Base-by-base conservation (phyloP, 1,284 basidiomycete species). In the Sparassis latifolia region DNA sequence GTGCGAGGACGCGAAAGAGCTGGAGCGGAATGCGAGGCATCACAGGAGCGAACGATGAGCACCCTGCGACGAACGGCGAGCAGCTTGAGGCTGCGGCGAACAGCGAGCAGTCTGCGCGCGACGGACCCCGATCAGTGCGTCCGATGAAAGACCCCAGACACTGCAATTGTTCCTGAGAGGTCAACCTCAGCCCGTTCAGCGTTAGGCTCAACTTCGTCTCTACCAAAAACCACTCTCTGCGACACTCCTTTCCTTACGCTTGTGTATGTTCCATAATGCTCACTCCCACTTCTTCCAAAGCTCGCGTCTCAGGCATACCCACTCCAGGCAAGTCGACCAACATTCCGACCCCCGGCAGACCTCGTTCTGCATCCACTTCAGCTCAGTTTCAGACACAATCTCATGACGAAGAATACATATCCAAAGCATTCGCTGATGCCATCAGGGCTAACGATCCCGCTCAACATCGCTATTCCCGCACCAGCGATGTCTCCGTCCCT, bases 401-500 rank as follows among this genome's bases (percentile, higher is more conserved):
- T 42, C 56, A 66, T 50, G 78, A 82, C 59, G 65, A 68, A 48
- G 79, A 86, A 45, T 80, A 75, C 54, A 77, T 80, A 56, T 76
- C 79, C 46, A 76, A 76, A 57, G 82, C 87, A 10, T 84, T 91
- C 58, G 78, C 76, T 44, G 87, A 89, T 56, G 88, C 87, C 28
- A 79, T 91, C 64, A 83, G 76, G 58, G 78, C 84, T 43, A 86
- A 91, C 60, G 84, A 90, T 64, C 89, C 88, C 33, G 77, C 83
- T 31, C 76, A 78, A 42, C 84, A 89, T 67, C 80, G 81, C 54
- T 56, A 67, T 50, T 61, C 64, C 48, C 52, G 71, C 49, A 52
- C 67, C 48, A 68, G 70, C 48, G 71, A 71, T 54, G 55, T 70
- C n/a, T 71, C 77, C 2, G 66, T 60, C 42, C 67, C 76, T 2